Conservation (phyloP, 768 basidiomycete species). For the Porpolomopsis calyptriformis region DNA sequence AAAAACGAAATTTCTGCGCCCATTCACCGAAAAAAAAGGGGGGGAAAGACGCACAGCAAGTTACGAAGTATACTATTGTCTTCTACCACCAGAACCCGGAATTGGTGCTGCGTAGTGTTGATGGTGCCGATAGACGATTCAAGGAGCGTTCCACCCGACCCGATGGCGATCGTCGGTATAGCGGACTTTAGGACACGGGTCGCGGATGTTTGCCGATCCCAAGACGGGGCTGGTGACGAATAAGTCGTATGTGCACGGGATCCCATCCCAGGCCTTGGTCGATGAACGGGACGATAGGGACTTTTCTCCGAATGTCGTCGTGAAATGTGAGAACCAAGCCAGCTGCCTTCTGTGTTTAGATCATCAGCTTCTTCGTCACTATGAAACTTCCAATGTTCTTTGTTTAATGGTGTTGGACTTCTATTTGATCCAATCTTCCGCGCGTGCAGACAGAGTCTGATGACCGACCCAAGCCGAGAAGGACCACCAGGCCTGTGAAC, state of each 20-base stretch:
- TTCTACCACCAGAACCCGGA: slow-evolving; percentile 76
- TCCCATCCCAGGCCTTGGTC: slow-evolving; percentile 44
- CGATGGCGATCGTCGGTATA: slow-evolving; percentile 41
- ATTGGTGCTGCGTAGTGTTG: slow-evolving; percentile 31
- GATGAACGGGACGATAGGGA: slow-evolving; percentile 8
- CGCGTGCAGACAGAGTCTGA: slow-evolving; percentile 54
- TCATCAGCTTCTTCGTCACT: not conserved
- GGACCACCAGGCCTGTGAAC: slow-evolving; percentile 88
- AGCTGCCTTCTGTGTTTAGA: not conserved
- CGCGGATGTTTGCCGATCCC: slow-evolving; percentile 23
- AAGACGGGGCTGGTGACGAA: slow-evolving; percentile 23
- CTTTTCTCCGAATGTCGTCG: slow-evolving; percentile 42
- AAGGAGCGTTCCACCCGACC: slow-evolving; percentile 56
- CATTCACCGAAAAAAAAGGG: slow-evolving; percentile 8
- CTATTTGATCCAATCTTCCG: slow-evolving; percentile 36
- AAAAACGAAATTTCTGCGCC: slow-evolving; percentile 2
- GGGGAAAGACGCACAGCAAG: slow-evolving; percentile 51
- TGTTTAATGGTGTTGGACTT: slow-evolving; percentile 1
- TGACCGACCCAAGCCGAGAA: slow-evolving; percentile 50
- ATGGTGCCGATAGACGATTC: slow-evolving; percentile 52
- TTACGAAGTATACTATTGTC: slow-evolving; percentile 81
- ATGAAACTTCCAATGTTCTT: not conserved
- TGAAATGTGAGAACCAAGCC: slow-evolving; percentile 12
- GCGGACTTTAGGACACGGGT: slow-evolving; percentile 17
- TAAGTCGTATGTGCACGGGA: slow-evolving; percentile 42